These are phyloP conservation scores for Epichloe brachyelytri DNA, from an alignment of 2,329 filamentous ascomycete species.

Conservation along the genomic window DNA sequence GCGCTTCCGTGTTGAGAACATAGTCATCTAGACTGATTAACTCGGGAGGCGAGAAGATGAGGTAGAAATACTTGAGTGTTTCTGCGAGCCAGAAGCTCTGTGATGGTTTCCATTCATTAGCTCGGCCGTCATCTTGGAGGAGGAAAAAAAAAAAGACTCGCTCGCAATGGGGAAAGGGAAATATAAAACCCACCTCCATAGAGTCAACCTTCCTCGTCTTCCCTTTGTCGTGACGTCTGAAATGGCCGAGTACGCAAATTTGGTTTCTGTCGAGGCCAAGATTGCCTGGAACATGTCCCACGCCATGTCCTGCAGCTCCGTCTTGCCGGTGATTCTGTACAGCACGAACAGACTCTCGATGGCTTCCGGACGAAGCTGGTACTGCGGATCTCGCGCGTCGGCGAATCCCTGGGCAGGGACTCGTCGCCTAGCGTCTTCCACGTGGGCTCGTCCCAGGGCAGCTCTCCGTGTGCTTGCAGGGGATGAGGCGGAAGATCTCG, in stretches of 20 bases:
- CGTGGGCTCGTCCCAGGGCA: constrained; percentile 20
- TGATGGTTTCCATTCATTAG: not conserved
- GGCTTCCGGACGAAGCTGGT: constrained; percentile 48
- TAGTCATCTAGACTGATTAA: constrained; percentile 54
- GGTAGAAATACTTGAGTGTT: constrained; percentile 64
- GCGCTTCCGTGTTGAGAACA: constrained; percentile 45
- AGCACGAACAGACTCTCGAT: constrained; percentile 73
- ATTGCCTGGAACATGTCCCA: constrained; percentile 41
- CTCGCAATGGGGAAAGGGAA: not conserved
- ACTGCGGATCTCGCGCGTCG: constrained; percentile 36
- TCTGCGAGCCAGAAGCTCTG: constrained; percentile 63
- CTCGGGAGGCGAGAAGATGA: constrained; percentile 55
- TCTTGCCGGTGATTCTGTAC: constrained; percentile 43
- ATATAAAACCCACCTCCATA: constrained; percentile 37
- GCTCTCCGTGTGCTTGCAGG: constrained; percentile 25
- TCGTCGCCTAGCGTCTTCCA: constrained; percentile 14
- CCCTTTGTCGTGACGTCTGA: constrained; percentile 24
- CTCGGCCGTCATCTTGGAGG: too few relatives aligned
- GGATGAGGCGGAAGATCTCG: constrained; percentile 35
- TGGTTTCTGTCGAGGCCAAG: constrained; percentile 30
- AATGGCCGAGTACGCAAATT: constrained; percentile 35
- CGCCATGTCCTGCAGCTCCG: constrained; percentile 34
- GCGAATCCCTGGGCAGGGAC: constrained; percentile 42
- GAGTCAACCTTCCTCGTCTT: constrained; percentile 35
- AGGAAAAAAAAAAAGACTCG: too few relatives aligned